These are phyloP conservation scores for Rhododendron ferrugineum DNA, from an alignment of 148 eudicot genomes.

Conservation along the genomic window DNA sequence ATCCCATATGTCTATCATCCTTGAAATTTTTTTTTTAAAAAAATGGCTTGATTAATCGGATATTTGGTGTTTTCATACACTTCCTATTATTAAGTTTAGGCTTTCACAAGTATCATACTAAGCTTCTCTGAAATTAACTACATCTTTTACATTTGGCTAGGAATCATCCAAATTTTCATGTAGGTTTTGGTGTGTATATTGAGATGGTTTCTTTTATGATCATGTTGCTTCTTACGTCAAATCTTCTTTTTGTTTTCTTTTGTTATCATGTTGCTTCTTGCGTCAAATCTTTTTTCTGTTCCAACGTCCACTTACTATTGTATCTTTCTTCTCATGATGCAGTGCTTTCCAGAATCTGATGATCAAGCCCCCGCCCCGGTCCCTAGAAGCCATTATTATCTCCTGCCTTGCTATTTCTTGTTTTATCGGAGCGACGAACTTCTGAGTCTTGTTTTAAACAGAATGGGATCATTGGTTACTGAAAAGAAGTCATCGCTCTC, in stretches of 20 bases:
- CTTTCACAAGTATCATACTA: background rate
- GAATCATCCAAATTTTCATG: background rate
- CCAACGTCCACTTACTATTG: background rate
- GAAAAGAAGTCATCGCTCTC: constrained; percentile 20
- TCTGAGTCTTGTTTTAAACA: constrained; percentile 39
- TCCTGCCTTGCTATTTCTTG: constrained; percentile 62
- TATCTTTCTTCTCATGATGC: constrained; percentile 21
- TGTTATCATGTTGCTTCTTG: background rate
- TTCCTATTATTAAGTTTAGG: background rate
- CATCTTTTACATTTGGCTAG: background rate
- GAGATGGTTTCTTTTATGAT: background rate
- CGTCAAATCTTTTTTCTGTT: background rate
- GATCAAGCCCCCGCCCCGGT: constrained; percentile 11
- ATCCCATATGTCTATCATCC: background rate
- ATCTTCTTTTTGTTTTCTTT: background rate
- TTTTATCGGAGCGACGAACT: constrained; percentile 41
- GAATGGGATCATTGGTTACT: constrained; percentile 34
- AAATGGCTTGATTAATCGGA: background rate
- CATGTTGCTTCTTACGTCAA: background rate
- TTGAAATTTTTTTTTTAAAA: background rate
- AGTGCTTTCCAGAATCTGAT: constrained; percentile 49
- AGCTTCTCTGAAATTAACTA: background rate
- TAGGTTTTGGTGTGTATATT: background rate
- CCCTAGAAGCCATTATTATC: constrained; percentile 44
- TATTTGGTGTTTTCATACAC: background rate